Evolutionary conservation across 805 yeast species (phyloP).

Genomic region (Candida dajiaensis): DNA sequence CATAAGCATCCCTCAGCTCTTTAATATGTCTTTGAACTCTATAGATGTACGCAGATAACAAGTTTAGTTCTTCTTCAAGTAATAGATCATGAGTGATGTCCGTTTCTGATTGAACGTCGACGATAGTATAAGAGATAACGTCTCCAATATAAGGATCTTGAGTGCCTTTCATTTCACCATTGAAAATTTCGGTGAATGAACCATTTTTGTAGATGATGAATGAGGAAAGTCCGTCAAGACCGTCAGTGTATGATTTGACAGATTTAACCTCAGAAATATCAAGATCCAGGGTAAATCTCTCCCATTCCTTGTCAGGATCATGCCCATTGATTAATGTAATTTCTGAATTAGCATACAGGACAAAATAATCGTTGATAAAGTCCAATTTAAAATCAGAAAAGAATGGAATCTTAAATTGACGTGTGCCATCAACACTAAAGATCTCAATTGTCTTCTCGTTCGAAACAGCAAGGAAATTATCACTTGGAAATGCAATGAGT

Average conservation of each 20-base stretch:
- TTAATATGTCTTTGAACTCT: conserved; percentile 27
- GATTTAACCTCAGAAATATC: conserved; percentile 7
- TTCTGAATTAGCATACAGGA: conserved; percentile 18
- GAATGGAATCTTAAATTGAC: conserved; percentile 16
- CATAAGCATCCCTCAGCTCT: conserved; percentile 10
- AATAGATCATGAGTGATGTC: conserved; percentile 24
- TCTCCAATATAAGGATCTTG: conserved; percentile 39
- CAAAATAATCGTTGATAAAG: conserved; percentile 13
- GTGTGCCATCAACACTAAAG: conserved; percentile 2
- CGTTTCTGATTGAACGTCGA: conserved; percentile 21
- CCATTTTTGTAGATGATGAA: conserved; percentile 10
- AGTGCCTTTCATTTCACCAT: conserved; percentile 28
- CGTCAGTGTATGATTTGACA: conserved; percentile 8
- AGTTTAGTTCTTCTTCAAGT: conserved; percentile 24
- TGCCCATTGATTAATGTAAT: conserved; percentile 20
- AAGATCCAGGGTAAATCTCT: conserved; percentile 6
- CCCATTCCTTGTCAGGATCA: conserved; percentile 20
- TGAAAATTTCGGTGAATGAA: conserved; percentile 7
- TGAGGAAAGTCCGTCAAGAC: conserved; percentile 10
- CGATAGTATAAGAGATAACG: conserved; percentile 29
- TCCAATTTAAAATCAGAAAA: conserved; percentile 19
- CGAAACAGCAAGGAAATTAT: conserved; percentile 17
- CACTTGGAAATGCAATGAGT: conserved; percentile 17
- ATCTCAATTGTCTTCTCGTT: conserved; percentile 17
- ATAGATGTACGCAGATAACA: conserved; percentile 27